Conservation (phyloP, 106 monocot genomes). For the Apostasia shenzhenica region DNA sequence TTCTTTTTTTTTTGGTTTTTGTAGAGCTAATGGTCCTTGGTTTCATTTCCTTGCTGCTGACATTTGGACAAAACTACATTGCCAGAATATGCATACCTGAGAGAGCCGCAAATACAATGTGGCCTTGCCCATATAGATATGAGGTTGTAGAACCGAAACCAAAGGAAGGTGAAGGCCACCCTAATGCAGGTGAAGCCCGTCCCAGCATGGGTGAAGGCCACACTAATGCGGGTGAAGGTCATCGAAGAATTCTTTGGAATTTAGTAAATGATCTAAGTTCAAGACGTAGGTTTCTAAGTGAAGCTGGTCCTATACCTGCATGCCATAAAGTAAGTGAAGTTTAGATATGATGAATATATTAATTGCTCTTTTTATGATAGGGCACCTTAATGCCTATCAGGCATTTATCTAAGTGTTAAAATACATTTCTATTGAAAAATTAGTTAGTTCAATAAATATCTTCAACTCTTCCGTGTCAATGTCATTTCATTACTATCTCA, state of each 20-base stretch:
- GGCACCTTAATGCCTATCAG: too few species aligned
- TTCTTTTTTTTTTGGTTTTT: background rate
- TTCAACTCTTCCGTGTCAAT: too few species aligned
- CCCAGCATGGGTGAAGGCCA: background rate
- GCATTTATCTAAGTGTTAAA: too few species aligned
- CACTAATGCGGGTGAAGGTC: background rate
- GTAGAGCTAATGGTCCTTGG: slow-evolving; percentile 86
- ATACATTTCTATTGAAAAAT: too few species aligned
- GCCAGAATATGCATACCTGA: slow-evolving; percentile 66
- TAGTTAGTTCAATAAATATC: too few species aligned
- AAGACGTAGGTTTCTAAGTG: too few species aligned
- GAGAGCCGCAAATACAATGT: slow-evolving; percentile 51
- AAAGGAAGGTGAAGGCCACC: background rate
- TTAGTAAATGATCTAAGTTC: background rate
- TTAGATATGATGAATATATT: too few species aligned
- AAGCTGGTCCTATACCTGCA: too few species aligned
- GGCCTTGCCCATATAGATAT: slow-evolving; percentile 39
- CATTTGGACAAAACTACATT: slow-evolving; percentile 59
- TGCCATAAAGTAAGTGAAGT: too few species aligned
- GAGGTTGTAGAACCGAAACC: slow-evolving; percentile 7
- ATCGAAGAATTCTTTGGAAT: slow-evolving; percentile 22
- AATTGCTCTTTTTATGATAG: too few species aligned
- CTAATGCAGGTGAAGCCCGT: background rate
- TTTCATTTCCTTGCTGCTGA: slow-evolving; percentile 80
- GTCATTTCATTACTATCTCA: too few species aligned